phyloP scores from a whole-genome alignment of 2,329 filamentous ascomycete genomes.

The Penicillium sp. region DNA sequence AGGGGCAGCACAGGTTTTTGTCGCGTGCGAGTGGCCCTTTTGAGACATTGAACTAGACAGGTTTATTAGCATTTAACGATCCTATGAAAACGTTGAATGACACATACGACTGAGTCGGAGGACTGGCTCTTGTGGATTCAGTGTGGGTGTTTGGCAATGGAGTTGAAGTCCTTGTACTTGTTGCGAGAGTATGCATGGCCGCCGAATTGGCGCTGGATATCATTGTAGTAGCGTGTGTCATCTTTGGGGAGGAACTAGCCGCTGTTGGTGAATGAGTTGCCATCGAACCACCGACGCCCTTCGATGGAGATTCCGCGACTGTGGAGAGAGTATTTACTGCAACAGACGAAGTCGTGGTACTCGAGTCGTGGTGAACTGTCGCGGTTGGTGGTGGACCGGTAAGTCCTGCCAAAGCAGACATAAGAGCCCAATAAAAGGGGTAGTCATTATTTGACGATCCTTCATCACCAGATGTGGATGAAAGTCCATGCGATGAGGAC shows the following conservation, averaged over 20 bases:
- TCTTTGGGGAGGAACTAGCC: not conserved
- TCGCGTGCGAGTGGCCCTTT: not conserved
- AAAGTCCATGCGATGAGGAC: not conserved
- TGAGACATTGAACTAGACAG: not conserved
- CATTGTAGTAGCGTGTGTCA: not conserved
- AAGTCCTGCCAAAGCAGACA: slow-evolving; percentile 1
- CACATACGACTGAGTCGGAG: not conserved
- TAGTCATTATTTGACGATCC: not conserved
- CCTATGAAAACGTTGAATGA: not conserved
- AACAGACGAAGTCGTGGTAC: not conserved
- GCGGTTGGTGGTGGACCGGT: not conserved
- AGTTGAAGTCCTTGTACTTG: not conserved
- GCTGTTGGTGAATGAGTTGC: not conserved
- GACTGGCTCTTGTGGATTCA: not conserved
- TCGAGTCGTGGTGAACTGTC: not conserved
- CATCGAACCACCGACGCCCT: not conserved
- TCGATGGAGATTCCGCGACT: too few species aligned
- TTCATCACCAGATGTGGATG: not conserved
- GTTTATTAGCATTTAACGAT: not conserved
- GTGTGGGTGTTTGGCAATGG: not conserved
- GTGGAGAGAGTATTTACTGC: not conserved
- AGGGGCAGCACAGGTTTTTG: slow-evolving; percentile 19
- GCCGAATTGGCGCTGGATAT: too few species aligned
- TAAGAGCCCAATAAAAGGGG: slow-evolving; percentile 1
- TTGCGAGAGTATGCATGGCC: not conserved